A percentile compares a stretch with the other conserved stretches of the same genome.
phyloP scores from a whole-genome alignment of 139 green algal genomes.

The Closterium sp. region DNA sequence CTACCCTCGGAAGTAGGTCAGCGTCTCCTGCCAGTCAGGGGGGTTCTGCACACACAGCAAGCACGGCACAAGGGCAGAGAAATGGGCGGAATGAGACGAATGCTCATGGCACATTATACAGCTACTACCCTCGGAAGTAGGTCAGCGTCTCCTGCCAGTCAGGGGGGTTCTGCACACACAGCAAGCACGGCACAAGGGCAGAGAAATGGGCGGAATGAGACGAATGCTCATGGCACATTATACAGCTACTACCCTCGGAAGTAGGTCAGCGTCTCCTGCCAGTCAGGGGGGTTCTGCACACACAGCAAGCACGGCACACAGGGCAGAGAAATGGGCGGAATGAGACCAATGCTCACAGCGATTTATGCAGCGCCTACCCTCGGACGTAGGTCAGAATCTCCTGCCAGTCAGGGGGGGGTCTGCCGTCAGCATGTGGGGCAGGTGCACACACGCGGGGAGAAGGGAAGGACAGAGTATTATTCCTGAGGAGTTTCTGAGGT shows the following conservation, averaged over 20 bases:
- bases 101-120: conserved; percentile 76
- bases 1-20: conserved; percentile 70
- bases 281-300: conserved; percentile 76
- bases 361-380: conserved; percentile 52
- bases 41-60: conserved; percentile 40
- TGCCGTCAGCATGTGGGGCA: too few species aligned
- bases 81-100: neutral
- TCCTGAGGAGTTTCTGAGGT: conserved; percentile 95
- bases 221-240: conserved; percentile 58
- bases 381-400: too few species aligned
- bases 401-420: conserved; percentile 79
- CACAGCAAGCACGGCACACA: neutral
- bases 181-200: neutral
- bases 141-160: conserved; percentile 97
- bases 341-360: too few species aligned
- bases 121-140: conserved; percentile 75
- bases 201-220: neutral
- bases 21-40: conserved; percentile 97
- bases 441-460: too few species aligned
- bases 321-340: neutral
- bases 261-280: conserved; percentile 88
- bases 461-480: conserved; percentile 72
- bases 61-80: neutral
- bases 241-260: conserved; percentile 89
- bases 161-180: conserved; percentile 59